These are phyloP conservation scores for Beauveria sp. DNA, from an alignment of 2,329 filamentous ascomycete genomes.

Conservation along the genomic window DNA sequence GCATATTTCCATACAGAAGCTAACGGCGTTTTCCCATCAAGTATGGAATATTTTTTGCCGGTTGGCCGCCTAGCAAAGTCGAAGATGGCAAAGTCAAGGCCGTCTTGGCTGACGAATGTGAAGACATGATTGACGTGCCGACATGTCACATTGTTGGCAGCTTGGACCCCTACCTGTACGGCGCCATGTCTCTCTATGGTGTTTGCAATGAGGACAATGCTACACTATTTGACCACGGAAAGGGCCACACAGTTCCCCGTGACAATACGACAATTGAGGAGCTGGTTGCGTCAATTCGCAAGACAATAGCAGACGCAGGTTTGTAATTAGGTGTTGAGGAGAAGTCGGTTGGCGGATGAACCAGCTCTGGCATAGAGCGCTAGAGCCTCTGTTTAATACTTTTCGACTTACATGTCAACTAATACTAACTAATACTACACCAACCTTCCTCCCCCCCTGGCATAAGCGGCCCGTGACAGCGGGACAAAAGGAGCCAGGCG, in stretches of 20 bases:
- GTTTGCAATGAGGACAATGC: constrained; percentile 53
- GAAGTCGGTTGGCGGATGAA: neutral
- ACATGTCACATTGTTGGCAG: constrained; percentile 48
- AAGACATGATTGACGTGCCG: constrained; percentile 42
- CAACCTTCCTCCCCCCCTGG: too few relatives aligned
- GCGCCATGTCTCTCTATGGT: constrained; percentile 53
- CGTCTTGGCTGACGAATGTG: constrained; percentile 40
- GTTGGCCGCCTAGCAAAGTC: constrained; percentile 45
- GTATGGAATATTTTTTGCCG: constrained; percentile 44
- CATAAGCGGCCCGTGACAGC: neutral
- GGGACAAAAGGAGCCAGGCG: neutral
- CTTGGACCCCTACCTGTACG: constrained; percentile 52
- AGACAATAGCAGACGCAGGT: constrained; percentile 26
- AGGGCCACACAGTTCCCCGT: constrained; percentile 54
- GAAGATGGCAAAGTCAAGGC: constrained; percentile 29
- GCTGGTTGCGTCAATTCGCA: constrained; percentile 28
- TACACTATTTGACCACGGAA: constrained; percentile 56
- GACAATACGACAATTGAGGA: constrained; percentile 41
- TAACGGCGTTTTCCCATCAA: constrained; percentile 14
- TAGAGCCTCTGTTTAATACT: neutral
- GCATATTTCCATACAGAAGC: neutral
- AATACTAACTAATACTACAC: neutral
- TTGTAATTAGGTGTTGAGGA: neutral
- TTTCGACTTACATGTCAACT: neutral
- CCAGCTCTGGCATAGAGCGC: neutral